phyloP scores from a whole-genome alignment of 257 asterid genomes.

The Solanum appendiculatum region DNA sequence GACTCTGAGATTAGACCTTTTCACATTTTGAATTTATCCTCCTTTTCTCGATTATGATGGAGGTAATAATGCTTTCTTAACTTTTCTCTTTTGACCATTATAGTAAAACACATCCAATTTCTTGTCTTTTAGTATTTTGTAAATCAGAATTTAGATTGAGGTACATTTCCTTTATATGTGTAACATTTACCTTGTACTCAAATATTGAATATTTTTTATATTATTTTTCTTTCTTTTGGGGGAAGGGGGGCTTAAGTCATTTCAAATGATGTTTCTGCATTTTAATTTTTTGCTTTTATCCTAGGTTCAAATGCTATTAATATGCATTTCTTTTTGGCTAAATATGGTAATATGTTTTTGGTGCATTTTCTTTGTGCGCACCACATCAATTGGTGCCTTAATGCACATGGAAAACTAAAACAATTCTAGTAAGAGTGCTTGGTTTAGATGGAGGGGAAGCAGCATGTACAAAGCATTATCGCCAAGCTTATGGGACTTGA shows the following conservation, averaged over 20 bases:
- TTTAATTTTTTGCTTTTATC: no score
- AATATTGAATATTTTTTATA: not conserved
- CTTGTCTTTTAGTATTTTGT: not conserved
- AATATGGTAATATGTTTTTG: not conserved
- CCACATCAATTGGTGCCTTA: not conserved
- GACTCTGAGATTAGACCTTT: not conserved
- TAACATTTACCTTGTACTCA: not conserved
- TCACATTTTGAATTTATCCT: not conserved
- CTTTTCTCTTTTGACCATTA: no score
- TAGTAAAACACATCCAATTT: not conserved
- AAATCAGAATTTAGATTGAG: not conserved
- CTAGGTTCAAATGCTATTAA: not conserved
- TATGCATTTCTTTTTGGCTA: not conserved
- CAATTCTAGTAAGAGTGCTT: conserved; percentile 5
- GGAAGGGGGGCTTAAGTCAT: not conserved
- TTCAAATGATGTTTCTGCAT: no score
- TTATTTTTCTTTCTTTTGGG: not conserved
- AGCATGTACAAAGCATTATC: conserved; percentile 36
- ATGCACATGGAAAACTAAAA: not conserved
- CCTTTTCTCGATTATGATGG: not conserved
- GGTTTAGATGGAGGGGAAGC: conserved; percentile 30
- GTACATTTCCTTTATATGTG: not conserved
- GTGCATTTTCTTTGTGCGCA: not conserved
- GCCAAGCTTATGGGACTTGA: conserved; percentile 46
- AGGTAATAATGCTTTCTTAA: not conserved